Evolutionary conservation across 2,329 filamentous ascomycete species (phyloP), one percentile per base, ranked within the genome.

Genomic region (Fusarium circinatum): DNA sequence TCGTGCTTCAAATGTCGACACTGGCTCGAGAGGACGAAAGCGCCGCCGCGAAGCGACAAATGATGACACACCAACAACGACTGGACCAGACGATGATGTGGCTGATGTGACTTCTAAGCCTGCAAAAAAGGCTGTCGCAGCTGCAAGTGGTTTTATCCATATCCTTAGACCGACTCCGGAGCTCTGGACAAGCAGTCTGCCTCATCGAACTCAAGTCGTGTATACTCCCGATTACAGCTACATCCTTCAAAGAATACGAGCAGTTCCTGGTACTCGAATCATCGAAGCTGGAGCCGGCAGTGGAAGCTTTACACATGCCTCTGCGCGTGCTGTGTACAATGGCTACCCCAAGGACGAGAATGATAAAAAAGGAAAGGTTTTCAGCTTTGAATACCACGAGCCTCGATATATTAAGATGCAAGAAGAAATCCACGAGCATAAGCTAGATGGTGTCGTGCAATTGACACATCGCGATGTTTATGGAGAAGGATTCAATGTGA

Each of bases 181-280:
- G 81, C 87, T 93, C 28, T 96, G 94, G 94, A 96, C 94, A 0
- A 89, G 89, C 62, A 94, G 92, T 65, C 83, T 96, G 54, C 94
- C 94, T 3, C 94, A 96, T 80, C 87, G 94, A 69, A 96, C 94
- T 1, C 94, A 96, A 79, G 94, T 96, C 42, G 94, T 96, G 60
- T 96, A 96, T 80, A 95, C 93, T 0, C 93, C 93, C 22, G 94
- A 96, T 80, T 95, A 95, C 83, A 95, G 93, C 84, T 96, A 95
- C 79, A 90, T 96, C 55, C 85, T 96, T 17, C 93, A 95, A 77
- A 88, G 93, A 39, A 88, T 96, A 77, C 89, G 92, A 38, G 93
- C 92, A 10, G 85, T 92, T 26, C 94, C 94, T 0, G 94, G 94
- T 10, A 88, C 90, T 51, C 88, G 87, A 26, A 85, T 96, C 41